Evolutionary conservation across 1,284 basidiomycete genomes (phyloP), one percentile per base, ranked within the genome.

Genomic region (Leccinum huronense): DNA sequence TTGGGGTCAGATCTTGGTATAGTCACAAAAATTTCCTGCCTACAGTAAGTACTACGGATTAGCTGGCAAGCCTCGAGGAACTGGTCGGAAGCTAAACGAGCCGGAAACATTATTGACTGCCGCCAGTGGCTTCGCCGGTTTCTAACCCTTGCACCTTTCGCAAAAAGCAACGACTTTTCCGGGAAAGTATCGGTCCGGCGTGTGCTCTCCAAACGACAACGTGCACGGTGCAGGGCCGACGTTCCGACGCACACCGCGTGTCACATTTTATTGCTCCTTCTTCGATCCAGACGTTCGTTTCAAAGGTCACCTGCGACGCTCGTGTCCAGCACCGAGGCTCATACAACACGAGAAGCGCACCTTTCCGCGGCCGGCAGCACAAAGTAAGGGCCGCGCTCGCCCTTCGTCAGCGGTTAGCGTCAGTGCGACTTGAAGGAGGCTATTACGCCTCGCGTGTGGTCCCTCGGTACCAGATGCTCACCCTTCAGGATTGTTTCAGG

Each of bases 171-270:
- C 58, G 31, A 70, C 63, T 36, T 71, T 70, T 23, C 13, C 48
- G 48, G 64, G 60, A 16, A 61, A 68, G 36, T 68, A 63, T 19
- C 33, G 58, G 19, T 63, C 38, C 4, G 63, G 42, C 53, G 60
- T 4, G 70, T 73, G 6, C 60, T 66, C 14, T 71, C 64, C 65
- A 70, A 73, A 9, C 34, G 58, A 36, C 72, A 70, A 31, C 56
- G 59, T 11, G 69, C 16, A 31, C 31, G 30, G 30, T 11, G 69
- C 16, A 31, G 54, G 30, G 30, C 30, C 23, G 23, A 27, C 4
- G 40, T 33, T 61, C 58, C 1, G 36, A 38, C 36, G 64, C 70
- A 33, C 11, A 59, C 57, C 5, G 62, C 68, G 5, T 67, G 58
- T 58, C 45, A 14, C 0, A 60, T 63, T 5, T 69, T 70, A 27